phyloP scores from a whole-genome alignment of 2,329 filamentous ascomycete species.

The Rhytidhysteron rufulum region DNA sequence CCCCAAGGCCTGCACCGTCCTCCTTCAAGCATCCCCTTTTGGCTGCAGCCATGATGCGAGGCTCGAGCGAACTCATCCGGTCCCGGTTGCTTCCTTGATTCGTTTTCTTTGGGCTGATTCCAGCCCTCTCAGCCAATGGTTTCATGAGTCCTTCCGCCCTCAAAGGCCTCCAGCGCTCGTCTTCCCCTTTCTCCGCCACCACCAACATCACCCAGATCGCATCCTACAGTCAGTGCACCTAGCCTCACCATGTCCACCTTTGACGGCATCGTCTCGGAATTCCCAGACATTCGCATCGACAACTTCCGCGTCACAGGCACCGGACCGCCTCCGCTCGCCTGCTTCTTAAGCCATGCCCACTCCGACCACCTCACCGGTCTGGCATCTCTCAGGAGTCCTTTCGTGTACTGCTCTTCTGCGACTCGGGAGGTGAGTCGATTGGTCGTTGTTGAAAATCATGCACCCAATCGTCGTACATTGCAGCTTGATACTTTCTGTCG shows the following conservation, averaged over 20 bases:
- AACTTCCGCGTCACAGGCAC: slow-evolving; percentile 64
- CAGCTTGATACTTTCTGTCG: slow-evolving; percentile 3
- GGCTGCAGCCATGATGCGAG: no score
- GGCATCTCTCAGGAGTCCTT: slow-evolving; percentile 71
- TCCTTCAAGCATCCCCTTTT: no score
- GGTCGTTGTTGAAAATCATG: slow-evolving; percentile 1
- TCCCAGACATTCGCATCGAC: slow-evolving; percentile 54
- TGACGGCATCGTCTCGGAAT: slow-evolving; percentile 57
- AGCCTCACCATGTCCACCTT: slow-evolving; percentile 67
- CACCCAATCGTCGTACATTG: not conserved
- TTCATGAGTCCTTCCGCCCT: no score
- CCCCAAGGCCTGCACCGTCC: no score
- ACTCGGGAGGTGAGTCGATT: slow-evolving; percentile 60
- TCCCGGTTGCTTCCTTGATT: no score
- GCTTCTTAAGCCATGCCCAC: slow-evolving; percentile 89
- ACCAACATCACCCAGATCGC: not conserved
- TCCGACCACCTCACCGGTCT: slow-evolving; percentile 84
- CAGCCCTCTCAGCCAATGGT: no score
- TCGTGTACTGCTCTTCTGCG: slow-evolving; percentile 85
- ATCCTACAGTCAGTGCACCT: not conserved
- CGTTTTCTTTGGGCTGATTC: no score
- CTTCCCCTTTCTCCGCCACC: not conserved
- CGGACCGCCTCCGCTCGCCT: slow-evolving; percentile 65
- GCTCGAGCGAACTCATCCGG: no score
- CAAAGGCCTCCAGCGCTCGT: no score